Evolutionary conservation across 108 stramenopile species (phyloP), one percentile per base, ranked within the genome.

Genomic region (Nitzschia sp.): DNA sequence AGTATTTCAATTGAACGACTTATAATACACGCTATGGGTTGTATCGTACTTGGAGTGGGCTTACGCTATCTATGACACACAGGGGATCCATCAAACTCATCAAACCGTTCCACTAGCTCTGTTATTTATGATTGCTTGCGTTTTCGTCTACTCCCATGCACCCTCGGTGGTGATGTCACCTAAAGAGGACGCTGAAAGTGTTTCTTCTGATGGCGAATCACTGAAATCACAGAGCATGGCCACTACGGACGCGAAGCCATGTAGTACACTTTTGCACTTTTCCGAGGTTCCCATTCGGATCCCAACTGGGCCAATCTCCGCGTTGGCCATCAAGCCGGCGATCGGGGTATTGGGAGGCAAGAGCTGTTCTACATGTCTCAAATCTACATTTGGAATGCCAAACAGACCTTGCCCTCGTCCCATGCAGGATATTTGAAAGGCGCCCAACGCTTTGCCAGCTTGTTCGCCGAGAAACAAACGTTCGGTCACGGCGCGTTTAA

Each of bases 311-410:
- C 70, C 70, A 62, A 71, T 51, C 32, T 77, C 76, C 2, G 54
- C 76, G 59, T 77, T 77, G 17, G 70, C 70, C 64, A 77, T 71
- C 28, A 77, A 77, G n/a, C 76, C 76, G 11, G 46, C 70, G 21
- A 77, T 55, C 9, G 46, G 46, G 2, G 31, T 31, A 24, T 23
- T 25, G 13, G 46, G 64, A 8, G 34, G 46, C 2, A 65, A 15
- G 4, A 65, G 47, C 2, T 15, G 5, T 54, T 68, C 23, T 8
- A 49, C 66, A 38, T 68, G 66, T 4, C 54, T 33, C 36, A 77
- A 47, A 55, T 76, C 75, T 6, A 69, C 68, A 46, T 76, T 76
- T 2, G 59, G 55, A 47, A 11, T 15, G 30, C 47, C 68, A 57
- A 76, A 76, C 5, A 76, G 36, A 35, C 33, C 21, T 35, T 46